Evolutionary conservation across 495 filamentous ascomycete genomes (phyloP).

Genomic region (Tuber magnatum): DNA sequence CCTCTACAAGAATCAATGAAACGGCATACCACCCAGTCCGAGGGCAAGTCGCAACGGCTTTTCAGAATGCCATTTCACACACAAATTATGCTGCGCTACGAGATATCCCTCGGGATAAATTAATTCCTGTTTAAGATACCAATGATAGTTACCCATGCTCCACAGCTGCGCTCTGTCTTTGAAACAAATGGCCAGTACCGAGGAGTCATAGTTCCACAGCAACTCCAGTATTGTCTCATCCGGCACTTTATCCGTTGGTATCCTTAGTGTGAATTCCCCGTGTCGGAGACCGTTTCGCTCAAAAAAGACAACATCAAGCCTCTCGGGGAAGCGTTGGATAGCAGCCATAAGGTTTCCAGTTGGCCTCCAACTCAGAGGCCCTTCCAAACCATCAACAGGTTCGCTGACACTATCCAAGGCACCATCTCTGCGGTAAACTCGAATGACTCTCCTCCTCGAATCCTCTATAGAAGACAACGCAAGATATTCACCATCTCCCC

Average conservation of each 20-base stretch:
- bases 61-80: slow-evolving; percentile 72
- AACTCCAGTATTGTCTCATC: slow-evolving; percentile 56
- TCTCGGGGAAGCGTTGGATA: slow-evolving; percentile 62
- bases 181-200: slow-evolving; percentile 74
- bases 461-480: slow-evolving; percentile 71
- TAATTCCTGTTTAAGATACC: slow-evolving; percentile 95
- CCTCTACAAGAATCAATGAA: slow-evolving; percentile 4
- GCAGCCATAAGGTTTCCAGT: slow-evolving; percentile 81
- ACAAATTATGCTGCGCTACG: slow-evolving; percentile 43
- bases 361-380: slow-evolving; percentile 83
- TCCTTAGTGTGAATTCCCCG: slow-evolving; percentile 74
- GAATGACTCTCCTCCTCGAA: slow-evolving; percentile 62
- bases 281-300: slow-evolving; percentile 92
- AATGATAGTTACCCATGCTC: slow-evolving; percentile 96
- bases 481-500: slow-evolving; percentile 87
- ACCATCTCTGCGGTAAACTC: slow-evolving; percentile 85
- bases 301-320: slow-evolving; percentile 85
- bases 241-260: slow-evolving; percentile 52
- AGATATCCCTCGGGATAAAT: slow-evolving; percentile 41
- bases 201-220: slow-evolving; percentile 85
- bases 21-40: slow-evolving; percentile 44
- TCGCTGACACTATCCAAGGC: slow-evolving; percentile 85
- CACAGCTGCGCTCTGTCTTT: slow-evolving; percentile 78
- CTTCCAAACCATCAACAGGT: slow-evolving; percentile 82
- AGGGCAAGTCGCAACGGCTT: slow-evolving; percentile 60